Percentiles rank a stretch among this genome's conserved stretches.
These are phyloP conservation scores for Tilletia indica DNA, from an alignment of 1,284 basidiomycete genomes.

Conservation along the genomic window DNA sequence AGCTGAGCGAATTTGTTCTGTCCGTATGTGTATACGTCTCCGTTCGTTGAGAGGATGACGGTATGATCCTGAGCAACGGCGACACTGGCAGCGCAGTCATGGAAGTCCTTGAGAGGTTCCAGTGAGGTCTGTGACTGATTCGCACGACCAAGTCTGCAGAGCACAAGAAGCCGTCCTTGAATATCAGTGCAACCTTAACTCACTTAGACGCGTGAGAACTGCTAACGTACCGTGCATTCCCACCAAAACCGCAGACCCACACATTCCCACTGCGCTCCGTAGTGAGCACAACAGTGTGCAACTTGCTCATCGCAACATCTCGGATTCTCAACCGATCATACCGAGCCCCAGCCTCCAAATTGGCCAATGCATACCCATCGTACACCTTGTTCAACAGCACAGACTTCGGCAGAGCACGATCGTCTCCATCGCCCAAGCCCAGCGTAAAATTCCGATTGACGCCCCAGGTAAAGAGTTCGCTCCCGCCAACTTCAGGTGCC, in stretches of 20 bases:
- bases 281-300: conserved; percentile 50
- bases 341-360: conserved; percentile 32
- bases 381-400: conserved; percentile 62
- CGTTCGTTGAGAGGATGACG: conserved; percentile 73
- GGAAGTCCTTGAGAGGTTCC: conserved; percentile 66
- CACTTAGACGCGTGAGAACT: no score
- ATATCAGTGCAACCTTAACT: neutral
- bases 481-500: neutral
- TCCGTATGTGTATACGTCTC: conserved; percentile 87
- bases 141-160: conserved; percentile 67
- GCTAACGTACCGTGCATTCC: conserved; percentile 32
- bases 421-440: conserved; percentile 76
- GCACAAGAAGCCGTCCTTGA: neutral
- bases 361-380: conserved; percentile 2
- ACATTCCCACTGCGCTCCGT: conserved; percentile 48
- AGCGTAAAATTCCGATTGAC: conserved; percentile 69
- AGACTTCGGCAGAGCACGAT: conserved; percentile 76
- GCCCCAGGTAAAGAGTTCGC: conserved; percentile 85
- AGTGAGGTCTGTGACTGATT: conserved; percentile 76
- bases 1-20: conserved; percentile 70
- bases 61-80: conserved; percentile 94
- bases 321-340: conserved; percentile 44
- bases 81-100: conserved; percentile 62
- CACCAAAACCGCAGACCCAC: conserved; percentile 50
- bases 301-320: conserved; percentile 47